These are phyloP conservation scores for Penicillium soppii DNA, from an alignment of 495 filamentous ascomycete genomes.

Conservation along the genomic window DNA sequence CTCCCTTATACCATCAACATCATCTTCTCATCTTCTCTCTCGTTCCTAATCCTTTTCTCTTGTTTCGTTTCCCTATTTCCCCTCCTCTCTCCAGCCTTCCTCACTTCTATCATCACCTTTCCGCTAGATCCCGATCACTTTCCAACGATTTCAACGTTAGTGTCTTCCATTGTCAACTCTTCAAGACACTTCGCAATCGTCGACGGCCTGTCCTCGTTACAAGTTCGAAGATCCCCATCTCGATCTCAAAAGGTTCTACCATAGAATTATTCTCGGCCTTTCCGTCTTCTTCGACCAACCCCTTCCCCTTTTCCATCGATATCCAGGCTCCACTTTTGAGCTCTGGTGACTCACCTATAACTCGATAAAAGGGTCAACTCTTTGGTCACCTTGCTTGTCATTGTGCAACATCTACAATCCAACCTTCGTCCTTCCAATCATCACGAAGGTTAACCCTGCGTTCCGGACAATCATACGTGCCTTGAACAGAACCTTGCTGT, in stretches of 20 bases:
- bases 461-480: slow-evolving; percentile 17
- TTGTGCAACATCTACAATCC: background rate
- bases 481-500: slow-evolving; percentile 15
- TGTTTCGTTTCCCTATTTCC: slow-evolving; percentile 13
- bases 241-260: background rate
- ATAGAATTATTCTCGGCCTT: background rate
- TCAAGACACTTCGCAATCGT: background rate
- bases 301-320: slow-evolving; percentile 6
- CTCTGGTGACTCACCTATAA: slow-evolving; percentile 11
- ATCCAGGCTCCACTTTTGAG: slow-evolving; percentile 1
- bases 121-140: background rate
- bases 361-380: slow-evolving; percentile 1
- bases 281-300: background rate
- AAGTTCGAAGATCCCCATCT: background rate
- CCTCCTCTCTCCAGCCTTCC: slow-evolving; percentile 3
- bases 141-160: slow-evolving; percentile 5
- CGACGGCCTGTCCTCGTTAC: background rate
- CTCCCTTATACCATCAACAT: slow-evolving; percentile 29
- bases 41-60: slow-evolving; percentile 14
- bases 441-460: slow-evolving; percentile 1
- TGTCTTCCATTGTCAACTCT: background rate
- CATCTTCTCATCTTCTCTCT: slow-evolving; percentile 10
- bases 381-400: background rate
- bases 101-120: slow-evolving; percentile 13
- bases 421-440: slow-evolving; percentile 2